Evolutionary conservation across 495 filamentous ascomycete species (phyloP).

Genomic region (Amniculicola lignicola): DNA sequence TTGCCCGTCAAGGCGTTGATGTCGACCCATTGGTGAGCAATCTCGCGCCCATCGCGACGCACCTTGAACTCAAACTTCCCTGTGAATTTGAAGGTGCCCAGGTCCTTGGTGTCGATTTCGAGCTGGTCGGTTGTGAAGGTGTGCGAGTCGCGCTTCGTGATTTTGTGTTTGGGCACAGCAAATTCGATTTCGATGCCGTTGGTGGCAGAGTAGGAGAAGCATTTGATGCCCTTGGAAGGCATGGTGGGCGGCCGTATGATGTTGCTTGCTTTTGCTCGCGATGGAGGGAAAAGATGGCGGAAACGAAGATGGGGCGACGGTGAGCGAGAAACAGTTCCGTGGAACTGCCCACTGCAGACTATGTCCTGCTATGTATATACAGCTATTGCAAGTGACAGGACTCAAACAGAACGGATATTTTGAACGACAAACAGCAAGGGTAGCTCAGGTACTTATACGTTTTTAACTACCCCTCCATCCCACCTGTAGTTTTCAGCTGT

Average conservation of each 20-base stretch:
- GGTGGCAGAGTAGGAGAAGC: constrained; percentile 49
- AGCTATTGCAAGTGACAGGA: too few species aligned
- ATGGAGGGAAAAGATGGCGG: too few species aligned
- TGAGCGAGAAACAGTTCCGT: too few species aligned
- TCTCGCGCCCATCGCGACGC: constrained; percentile 38
- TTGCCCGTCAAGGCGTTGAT: constrained; percentile 52
- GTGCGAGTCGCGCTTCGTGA: constrained; percentile 38
- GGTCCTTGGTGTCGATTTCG: constrained; percentile 48
- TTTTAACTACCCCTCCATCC: too few species aligned
- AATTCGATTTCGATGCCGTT: constrained; percentile 47
- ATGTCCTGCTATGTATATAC: too few species aligned
- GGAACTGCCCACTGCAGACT: too few species aligned
- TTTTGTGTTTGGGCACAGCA: constrained; percentile 44
- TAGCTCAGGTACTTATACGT: too few species aligned
- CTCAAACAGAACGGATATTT: too few species aligned
- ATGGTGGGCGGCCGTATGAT: constrained; percentile 31
- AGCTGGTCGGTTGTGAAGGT: constrained; percentile 44
- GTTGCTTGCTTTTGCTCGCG: background rate
- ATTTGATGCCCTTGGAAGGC: constrained; percentile 52
- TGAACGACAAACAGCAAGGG: too few species aligned
- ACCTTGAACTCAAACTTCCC: constrained; percentile 51
- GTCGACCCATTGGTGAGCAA: constrained; percentile 38
- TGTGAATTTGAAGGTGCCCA: constrained; percentile 46
- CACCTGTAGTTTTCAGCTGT: background rate
- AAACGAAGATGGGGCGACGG: too few species aligned